Evolutionary conservation across 169 alveolate genomes (phyloP).

Genomic region (Babesia sp.): DNA sequence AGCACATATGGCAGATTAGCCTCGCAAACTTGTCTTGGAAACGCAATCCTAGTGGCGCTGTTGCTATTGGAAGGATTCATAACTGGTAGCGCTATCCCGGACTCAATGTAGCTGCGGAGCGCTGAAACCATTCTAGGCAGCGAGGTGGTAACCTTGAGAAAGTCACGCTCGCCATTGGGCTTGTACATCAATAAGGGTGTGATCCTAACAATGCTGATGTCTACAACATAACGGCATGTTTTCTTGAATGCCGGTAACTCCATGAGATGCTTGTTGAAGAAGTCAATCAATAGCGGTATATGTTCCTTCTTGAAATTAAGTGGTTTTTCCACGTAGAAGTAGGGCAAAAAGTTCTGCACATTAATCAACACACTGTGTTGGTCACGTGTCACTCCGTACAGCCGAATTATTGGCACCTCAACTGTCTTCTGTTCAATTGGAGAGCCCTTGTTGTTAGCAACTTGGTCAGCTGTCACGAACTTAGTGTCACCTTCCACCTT

Average conservation of each 20-base stretch:
- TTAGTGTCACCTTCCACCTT: neutral
- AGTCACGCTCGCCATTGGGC: constrained; percentile 69
- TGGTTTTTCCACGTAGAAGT: constrained; percentile 76
- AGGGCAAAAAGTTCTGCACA: constrained; percentile 71
- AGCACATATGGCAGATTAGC: constrained; percentile 95
- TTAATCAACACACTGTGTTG: constrained; percentile 68
- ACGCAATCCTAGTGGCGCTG: constrained; percentile 41
- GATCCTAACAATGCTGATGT: constrained; percentile 64
- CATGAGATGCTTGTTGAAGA: constrained; percentile 58
- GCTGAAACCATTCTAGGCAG: constrained; percentile 84
- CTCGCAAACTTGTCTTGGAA: constrained; percentile 84
- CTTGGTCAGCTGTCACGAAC: neutral
- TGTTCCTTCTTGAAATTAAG: constrained; percentile 56
- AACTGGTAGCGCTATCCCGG: constrained; percentile 68
- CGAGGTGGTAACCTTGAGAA: constrained; percentile 80
- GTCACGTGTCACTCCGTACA: constrained; percentile 69
- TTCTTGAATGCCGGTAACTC: constrained; percentile 71
- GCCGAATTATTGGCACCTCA: constrained; percentile 64
- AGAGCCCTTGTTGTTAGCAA: neutral
- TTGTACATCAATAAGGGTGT: constrained; percentile 78
- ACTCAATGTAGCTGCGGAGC: constrained; percentile 79
- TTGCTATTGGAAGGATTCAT: constrained; percentile 8
- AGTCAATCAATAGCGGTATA: constrained; percentile 46
- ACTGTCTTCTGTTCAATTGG: constrained; percentile 10
- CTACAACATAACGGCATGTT: constrained; percentile 67